phyloP scores from a whole-genome alignment of 106 monocot species.

The Gastrodia elata region DNA sequence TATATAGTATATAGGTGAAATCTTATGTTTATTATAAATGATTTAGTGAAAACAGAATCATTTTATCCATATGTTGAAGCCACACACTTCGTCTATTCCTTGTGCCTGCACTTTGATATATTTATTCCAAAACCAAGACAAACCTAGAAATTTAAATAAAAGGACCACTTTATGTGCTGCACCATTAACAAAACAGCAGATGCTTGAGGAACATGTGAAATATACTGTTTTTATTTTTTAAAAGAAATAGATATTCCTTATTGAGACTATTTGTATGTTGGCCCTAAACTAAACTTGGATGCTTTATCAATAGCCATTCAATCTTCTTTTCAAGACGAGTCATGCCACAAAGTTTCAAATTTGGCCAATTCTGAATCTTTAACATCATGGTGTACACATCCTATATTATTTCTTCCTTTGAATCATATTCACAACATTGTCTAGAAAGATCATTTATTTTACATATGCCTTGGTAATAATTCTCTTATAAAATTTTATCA shows the following conservation, averaged over 20 bases:
- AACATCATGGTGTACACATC: background rate
- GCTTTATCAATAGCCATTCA: background rate
- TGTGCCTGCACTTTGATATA: background rate
- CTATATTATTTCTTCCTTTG: background rate
- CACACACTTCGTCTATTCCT: background rate
- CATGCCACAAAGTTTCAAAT: background rate
- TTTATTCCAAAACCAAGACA: background rate
- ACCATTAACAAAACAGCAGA: background rate
- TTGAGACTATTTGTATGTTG: background rate
- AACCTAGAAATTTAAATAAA: background rate
- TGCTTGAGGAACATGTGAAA: background rate
- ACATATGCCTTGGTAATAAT: background rate
- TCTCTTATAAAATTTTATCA: background rate
- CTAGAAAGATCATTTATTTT: background rate
- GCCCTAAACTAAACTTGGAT: background rate
- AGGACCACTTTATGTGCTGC: background rate
- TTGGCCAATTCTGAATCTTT: background rate
- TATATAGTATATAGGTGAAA: background rate
- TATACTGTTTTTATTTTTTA: background rate
- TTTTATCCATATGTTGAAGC: background rate
- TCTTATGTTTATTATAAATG: too few relatives aligned
- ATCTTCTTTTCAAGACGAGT: background rate
- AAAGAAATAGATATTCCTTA: too few relatives aligned
- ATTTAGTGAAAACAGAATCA: constrained; percentile 1
- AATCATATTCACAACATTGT: background rate